A percentile compares a stretch with the other conserved stretches of the same genome.
Conservation (phyloP, 805 yeast species). For the Cyberlindnera xishuangbannaensis region DNA sequence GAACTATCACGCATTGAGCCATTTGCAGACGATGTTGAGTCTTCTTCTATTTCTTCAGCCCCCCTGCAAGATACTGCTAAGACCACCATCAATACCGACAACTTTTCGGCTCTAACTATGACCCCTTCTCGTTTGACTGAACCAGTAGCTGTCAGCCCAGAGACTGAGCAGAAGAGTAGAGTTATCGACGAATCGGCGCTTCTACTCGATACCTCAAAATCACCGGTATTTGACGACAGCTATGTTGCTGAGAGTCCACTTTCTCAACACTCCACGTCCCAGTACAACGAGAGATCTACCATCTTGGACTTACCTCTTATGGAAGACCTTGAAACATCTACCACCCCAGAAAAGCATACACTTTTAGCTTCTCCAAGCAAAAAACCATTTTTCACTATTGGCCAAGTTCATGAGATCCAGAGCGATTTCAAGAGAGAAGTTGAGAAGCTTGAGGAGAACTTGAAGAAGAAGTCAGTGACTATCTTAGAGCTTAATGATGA, state of each 20-base stretch:
- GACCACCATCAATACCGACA: too few relatives aligned
- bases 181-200: constrained; percentile 16
- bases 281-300: background rate
- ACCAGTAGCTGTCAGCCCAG: constrained; percentile 27
- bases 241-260: constrained; percentile 17
- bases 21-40: background rate
- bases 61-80: too few relatives aligned
- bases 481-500: constrained; percentile 16
- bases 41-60: too few relatives aligned
- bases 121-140: constrained; percentile 29
- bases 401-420: constrained; percentile 25
- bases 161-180: constrained; percentile 25
- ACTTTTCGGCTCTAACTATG: background rate
- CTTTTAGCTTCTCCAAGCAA: constrained; percentile 17
- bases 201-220: constrained; percentile 16
- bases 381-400: constrained; percentile 24
- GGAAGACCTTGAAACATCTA: constrained; percentile 6
- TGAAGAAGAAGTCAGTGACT: constrained; percentile 16
- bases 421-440: constrained; percentile 20
- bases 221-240: constrained; percentile 19
- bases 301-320: constrained; percentile 7
- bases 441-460: constrained; percentile 16
- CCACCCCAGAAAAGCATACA: constrained; percentile 7
- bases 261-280: constrained; percentile 7
- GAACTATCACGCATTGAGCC: constrained; percentile 25